phyloP scores from a whole-genome alignment of 306 rosid genomes.

The Lathyrus aphaca region DNA sequence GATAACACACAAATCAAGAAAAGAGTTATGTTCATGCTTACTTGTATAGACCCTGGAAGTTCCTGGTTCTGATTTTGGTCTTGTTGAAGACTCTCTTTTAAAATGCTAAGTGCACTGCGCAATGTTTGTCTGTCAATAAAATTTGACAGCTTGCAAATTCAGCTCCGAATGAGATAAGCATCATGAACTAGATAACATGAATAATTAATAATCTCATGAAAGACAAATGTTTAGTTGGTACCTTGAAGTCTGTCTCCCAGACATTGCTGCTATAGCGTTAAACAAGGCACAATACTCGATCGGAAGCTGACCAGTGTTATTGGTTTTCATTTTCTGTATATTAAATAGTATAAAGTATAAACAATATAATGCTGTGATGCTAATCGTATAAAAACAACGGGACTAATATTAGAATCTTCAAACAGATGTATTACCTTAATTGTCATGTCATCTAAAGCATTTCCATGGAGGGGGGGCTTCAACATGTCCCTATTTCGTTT shows the following conservation, averaged over 20 bases:
- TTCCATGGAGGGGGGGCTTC: conserved; percentile 56
- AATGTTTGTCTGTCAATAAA: conserved; percentile 58
- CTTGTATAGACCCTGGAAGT: conserved; percentile 57
- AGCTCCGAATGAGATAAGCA: conserved; percentile 19
- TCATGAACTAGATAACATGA: conserved; percentile 22
- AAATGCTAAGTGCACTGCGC: conserved; percentile 47
- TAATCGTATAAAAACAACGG: conserved; percentile 14
- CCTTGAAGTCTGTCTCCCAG: conserved; percentile 70
- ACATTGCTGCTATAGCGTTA: conserved; percentile 47
- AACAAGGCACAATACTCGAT: conserved; percentile 50
- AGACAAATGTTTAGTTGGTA: conserved; percentile 36
- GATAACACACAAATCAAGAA: conserved; percentile 24
- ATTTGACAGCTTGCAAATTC: conserved; percentile 37
- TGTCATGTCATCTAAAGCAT: conserved; percentile 50
- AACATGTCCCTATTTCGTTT: conserved; percentile 52
- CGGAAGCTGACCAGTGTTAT: conserved; percentile 47
- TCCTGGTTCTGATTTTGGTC: conserved; percentile 57
- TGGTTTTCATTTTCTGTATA: conserved; percentile 61
- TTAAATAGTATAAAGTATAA: conserved; percentile 21
- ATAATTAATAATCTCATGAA: conserved; percentile 20
- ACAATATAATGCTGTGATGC: conserved; percentile 7
- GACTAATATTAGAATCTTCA: conserved; percentile 19
- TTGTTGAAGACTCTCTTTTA: conserved; percentile 50
- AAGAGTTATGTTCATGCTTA: conserved; percentile 35
- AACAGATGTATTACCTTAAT: conserved; percentile 54